phyloP scores from a whole-genome alignment of 2,329 filamentous ascomycete genomes.

The Calonectria multiphialidica region DNA sequence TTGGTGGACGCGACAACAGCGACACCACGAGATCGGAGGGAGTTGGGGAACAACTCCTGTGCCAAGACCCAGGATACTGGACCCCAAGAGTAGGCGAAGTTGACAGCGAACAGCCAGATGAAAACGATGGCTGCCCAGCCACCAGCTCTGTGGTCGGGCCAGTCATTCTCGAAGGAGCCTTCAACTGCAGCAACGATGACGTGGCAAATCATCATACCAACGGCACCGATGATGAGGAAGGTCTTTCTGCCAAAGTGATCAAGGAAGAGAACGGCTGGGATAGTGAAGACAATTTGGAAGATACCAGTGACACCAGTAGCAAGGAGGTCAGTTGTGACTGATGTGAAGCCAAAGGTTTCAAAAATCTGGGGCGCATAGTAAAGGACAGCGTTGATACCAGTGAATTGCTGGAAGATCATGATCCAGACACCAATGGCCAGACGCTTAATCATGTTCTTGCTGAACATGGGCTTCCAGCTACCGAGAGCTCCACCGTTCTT shows the following conservation, averaged over 20 bases:
- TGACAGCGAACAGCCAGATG: constrained; percentile 1
- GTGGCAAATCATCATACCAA: constrained; percentile 2
- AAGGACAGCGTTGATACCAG: constrained; percentile 4
- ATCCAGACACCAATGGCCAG: neutral
- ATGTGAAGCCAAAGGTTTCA: neutral
- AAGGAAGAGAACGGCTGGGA: neutral
- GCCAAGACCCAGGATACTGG: constrained; percentile 1
- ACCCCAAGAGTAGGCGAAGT: constrained; percentile 8
- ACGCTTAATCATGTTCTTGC: neutral
- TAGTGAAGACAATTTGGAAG: neutral
- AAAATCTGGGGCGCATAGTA: constrained; percentile 11
- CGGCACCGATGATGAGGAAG: neutral
- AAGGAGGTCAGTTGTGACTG: neutral
- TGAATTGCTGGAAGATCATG: constrained; percentile 8
- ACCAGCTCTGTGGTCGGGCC: neutral
- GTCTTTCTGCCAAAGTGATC: neutral
- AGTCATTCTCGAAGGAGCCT: neutral
- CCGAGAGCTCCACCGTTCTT: neutral
- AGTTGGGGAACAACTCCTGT: neutral
- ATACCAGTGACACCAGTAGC: constrained; percentile 8
- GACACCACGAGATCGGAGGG: neutral
- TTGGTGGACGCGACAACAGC: constrained; percentile 1
- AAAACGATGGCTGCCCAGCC: constrained; percentile 3
- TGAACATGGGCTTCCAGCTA: constrained; percentile 2
- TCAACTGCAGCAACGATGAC: neutral